Evolutionary conservation across 177 flowering plant genomes (phyloP).

Genomic region (Vitis hybrid): DNA sequence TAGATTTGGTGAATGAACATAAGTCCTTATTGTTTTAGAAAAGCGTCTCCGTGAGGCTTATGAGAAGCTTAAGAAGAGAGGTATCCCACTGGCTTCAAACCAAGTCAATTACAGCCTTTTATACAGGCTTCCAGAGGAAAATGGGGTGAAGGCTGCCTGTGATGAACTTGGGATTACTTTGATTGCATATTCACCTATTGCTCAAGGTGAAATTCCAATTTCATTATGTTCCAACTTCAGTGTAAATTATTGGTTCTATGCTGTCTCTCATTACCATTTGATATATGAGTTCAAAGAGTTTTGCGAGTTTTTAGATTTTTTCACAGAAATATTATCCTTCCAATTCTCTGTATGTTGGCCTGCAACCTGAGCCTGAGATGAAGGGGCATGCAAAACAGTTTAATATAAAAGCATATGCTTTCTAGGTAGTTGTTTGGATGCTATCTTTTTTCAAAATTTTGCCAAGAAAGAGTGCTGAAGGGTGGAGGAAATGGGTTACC

Average conservation of each 20-base stretch:
- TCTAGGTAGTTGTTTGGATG: too few relatives aligned
- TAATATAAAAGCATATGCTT: too few relatives aligned
- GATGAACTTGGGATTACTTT: conserved; percentile 94
- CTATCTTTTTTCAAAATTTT: too few relatives aligned
- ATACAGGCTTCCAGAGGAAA: conserved; percentile 85
- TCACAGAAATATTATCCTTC: not conserved
- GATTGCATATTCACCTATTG: conserved; percentile 96
- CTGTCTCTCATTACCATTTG: not conserved
- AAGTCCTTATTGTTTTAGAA: conserved; percentile 38
- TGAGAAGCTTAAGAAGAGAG: conserved; percentile 73
- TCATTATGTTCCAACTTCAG: not conserved
- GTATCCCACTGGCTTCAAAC: conserved; percentile 91
- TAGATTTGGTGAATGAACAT: not conserved
- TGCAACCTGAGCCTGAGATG: not conserved
- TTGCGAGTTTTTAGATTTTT: not conserved
- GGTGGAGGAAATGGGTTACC: not conserved
- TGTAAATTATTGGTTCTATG: not conserved
- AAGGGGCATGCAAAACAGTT: not conserved
- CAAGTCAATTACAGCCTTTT: conserved; percentile 98
- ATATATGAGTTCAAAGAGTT: not conserved
- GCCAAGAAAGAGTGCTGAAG: too few relatives aligned
- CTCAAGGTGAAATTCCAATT: conserved; percentile 65
- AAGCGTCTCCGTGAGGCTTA: conserved; percentile 86
- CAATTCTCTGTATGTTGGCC: not conserved
- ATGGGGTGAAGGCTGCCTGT: conserved; percentile 92